A percentile compares a stretch with the other conserved stretches of the same genome.
These are phyloP conservation scores for Magnaporthiopsis poae DNA, from an alignment of 2,329 filamentous ascomycete species.

Conservation along the genomic window DNA sequence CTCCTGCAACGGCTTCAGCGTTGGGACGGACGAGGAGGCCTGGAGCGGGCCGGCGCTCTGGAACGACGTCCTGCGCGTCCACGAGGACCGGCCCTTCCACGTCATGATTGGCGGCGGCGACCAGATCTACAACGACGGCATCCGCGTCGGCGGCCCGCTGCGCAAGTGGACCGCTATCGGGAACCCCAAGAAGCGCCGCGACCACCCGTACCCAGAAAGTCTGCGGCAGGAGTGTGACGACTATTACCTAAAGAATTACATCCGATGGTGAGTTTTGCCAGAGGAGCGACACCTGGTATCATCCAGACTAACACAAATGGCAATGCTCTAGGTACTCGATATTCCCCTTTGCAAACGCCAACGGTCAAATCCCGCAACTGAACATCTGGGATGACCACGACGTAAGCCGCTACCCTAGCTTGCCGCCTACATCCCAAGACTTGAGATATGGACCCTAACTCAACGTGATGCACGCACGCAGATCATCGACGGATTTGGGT, in stretches of 20 bases:
- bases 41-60: slow-evolving; percentile 89
- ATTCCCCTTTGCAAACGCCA: slow-evolving; percentile 75
- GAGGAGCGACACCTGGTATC: not conserved
- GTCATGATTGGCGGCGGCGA: slow-evolving; percentile 94
- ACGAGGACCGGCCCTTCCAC: slow-evolving; percentile 75
- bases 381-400: slow-evolving; percentile 99
- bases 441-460: not conserved
- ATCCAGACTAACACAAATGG: not conserved
- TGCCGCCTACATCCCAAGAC: not conserved
- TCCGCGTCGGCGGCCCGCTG: slow-evolving; percentile 74
- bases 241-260: slow-evolving; percentile 85
- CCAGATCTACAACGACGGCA: slow-evolving; percentile 92
- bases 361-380: slow-evolving; percentile 85
- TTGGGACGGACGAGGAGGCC: slow-evolving; percentile 72
- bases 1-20: slow-evolving; percentile 92
- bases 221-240: slow-evolving; percentile 77
- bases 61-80: slow-evolving; percentile 81
- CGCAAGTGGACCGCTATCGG: slow-evolving; percentile 72
- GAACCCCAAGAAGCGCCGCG: slow-evolving; percentile 72
- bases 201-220: slow-evolving; percentile 65
- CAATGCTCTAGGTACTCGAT: slow-evolving; percentile 48
- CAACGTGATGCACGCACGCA: slow-evolving; percentile 37
- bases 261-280: slow-evolving; percentile 52
- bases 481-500: slow-evolving; percentile 86
- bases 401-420: slow-evolving; percentile 32